Evolutionary conservation across 2,329 filamentous ascomycete genomes (phyloP).

Genomic region (Ascochyta rabiei): DNA sequence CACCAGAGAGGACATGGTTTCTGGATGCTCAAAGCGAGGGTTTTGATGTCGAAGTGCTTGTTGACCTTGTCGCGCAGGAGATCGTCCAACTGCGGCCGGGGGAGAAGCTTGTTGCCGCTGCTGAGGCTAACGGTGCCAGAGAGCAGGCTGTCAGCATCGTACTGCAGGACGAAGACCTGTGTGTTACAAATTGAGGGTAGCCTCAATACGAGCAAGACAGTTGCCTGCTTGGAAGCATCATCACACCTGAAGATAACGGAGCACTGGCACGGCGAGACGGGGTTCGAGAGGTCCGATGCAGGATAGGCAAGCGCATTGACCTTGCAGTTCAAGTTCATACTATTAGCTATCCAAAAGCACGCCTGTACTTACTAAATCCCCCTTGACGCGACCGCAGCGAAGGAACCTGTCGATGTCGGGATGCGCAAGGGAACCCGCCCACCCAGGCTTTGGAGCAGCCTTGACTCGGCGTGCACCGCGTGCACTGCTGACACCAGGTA

Average conservation of each 20-base stretch:
- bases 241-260: constrained; percentile 12
- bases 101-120: constrained; percentile 1
- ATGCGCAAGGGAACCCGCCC: constrained; percentile 16
- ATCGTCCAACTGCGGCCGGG: constrained; percentile 5
- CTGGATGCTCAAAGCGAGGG: constrained; percentile 3
- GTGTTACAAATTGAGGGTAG: neutral
- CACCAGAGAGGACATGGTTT: constrained; percentile 3
- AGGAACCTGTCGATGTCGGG: neutral
- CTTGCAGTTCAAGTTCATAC: constrained; percentile 7
- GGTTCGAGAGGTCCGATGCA: constrained; percentile 1
- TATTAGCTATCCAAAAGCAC: constrained; percentile 9
- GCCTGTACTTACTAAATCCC: constrained; percentile 9
- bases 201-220: constrained; percentile 5
- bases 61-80: constrained; percentile 7
- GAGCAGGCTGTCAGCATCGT: constrained; percentile 12
- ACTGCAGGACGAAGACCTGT: constrained; percentile 12
- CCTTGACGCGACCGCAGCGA: constrained; percentile 3
- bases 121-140: constrained; percentile 9
- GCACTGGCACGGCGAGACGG: constrained; percentile 9
- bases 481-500: constrained; percentile 15
- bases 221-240: constrained; percentile 1
- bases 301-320: constrained; percentile 17
- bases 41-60: constrained; percentile 11
- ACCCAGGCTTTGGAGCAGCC: constrained; percentile 20
- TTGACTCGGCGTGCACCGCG: constrained; percentile 13